Evolutionary conservation across 208 protist genomes (phyloP).

Genomic region (Trypanosoma congolense): DNA sequence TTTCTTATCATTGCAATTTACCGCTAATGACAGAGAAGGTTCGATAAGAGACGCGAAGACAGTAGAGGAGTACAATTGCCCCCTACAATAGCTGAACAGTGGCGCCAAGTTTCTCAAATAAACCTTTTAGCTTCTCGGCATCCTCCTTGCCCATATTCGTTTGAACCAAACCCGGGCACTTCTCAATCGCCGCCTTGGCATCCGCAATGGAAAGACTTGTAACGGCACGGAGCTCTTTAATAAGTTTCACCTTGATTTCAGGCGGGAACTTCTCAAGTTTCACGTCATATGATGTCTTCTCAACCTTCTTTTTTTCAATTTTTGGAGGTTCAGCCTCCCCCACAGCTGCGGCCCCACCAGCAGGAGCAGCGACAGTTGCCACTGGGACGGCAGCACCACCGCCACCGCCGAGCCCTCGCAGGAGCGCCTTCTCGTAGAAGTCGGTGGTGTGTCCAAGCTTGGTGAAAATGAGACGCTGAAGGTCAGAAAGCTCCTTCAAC

Average conservation of each 20-base stretch:
- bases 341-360: slow-evolving; percentile 27
- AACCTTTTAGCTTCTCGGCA: slow-evolving; percentile 84
- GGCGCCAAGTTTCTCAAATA: slow-evolving; percentile 86
- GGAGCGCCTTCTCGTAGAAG: slow-evolving; percentile 88
- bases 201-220: slow-evolving; percentile 82
- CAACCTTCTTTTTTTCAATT: slow-evolving; percentile 88
- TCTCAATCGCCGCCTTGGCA: slow-evolving; percentile 87
- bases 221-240: slow-evolving; percentile 87
- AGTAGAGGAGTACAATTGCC: not conserved
- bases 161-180: slow-evolving; percentile 83
- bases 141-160: slow-evolving; percentile 85
- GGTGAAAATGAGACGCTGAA: slow-evolving; percentile 88
- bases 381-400: slow-evolving; percentile 56
- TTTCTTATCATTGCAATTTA: not conserved
- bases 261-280: slow-evolving; percentile 82
- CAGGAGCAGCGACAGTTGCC: slow-evolving; percentile 19
- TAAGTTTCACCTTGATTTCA: slow-evolving; percentile 88
- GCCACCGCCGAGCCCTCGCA: slow-evolving; percentile 68
- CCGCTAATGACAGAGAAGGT: not conserved
- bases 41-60: not conserved
- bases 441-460: slow-evolving; percentile 86
- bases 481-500: slow-evolving; percentile 77
- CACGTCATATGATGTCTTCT: slow-evolving; percentile 85
- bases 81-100: slow-evolving; percentile 83
- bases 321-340: slow-evolving; percentile 45